Base-by-base conservation (phyloP, 1,284 basidiomycete species). In the Singerocomus rubriflavus region DNA sequence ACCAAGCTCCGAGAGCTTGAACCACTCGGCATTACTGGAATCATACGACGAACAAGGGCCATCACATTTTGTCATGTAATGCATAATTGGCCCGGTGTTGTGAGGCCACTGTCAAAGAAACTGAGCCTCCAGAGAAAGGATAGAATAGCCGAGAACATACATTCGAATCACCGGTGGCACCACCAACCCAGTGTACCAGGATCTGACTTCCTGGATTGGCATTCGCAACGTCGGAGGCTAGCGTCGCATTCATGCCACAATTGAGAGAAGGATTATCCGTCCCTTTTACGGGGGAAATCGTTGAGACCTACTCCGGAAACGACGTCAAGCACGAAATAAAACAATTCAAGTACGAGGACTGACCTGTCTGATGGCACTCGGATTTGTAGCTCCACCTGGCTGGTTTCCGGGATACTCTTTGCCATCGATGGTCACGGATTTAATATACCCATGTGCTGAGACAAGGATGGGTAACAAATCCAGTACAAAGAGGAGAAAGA, bases 181-280 rank as follows among this genome's bases (percentile, higher is more conserved):
- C 61, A 4, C 67, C 67, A 3, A 60, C 61, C 72, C 70, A 74
- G 32, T 60, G 37, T 50, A 73, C 50, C 12, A 44, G 41, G 21
- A 73, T 9, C 33, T 61, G 58, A 44, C 72, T 75, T 2, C 77
- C 76, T 10, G 77, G 70, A 25, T 67, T 70, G 6, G 68, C 73
- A 36, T 58, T 60, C 13, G 70, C 77, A 27, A 71, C 63, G 11
- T 69, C 44, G 3, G 66, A 46, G 9, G 74, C 74, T 4, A 59
- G 52, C 48, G 69, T 63, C 14, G 77, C 74, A 46, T 69, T 65
- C 55, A 63, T 65, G 41, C 77, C 76, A 52, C 77, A 78, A 50
- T 68, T 69, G 4, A 77, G 45, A 46, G 66, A 67, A 14, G 64
- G 58, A 60, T 73, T 73, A 13, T 51, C 61, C 4, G 73, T 49